phyloP scores from a whole-genome alignment of 2,329 filamentous ascomycete genomes.

The Curvularia verruculosa region DNA sequence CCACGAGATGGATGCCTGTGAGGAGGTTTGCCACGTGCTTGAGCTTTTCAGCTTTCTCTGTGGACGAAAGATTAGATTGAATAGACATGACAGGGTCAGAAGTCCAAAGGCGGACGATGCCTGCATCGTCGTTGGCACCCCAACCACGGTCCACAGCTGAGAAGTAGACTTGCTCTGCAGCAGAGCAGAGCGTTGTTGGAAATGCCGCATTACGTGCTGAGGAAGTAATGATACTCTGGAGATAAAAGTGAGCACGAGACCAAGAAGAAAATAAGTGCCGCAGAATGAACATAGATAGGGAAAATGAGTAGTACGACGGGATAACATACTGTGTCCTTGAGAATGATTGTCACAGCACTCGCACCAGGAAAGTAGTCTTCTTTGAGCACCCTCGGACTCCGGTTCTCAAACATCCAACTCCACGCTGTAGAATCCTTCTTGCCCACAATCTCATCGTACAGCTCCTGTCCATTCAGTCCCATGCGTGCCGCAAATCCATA shows the following conservation, averaged over 20 bases:
- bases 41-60: slow-evolving; percentile 40
- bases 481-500: slow-evolving; percentile 62
- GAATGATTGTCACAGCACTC: slow-evolving; percentile 55
- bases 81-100: slow-evolving; percentile 48
- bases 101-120: slow-evolving; percentile 62
- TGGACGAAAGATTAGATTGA: slow-evolving; percentile 26
- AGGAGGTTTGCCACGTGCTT: slow-evolving; percentile 46
- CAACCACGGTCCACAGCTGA: slow-evolving; percentile 64
- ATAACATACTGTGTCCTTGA: slow-evolving; percentile 52
- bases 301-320: neutral
- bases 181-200: slow-evolving; percentile 65
- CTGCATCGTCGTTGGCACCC: slow-evolving; percentile 61
- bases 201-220: slow-evolving; percentile 65
- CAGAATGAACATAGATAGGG: neutral
- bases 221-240: slow-evolving; percentile 68
- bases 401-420: slow-evolving; percentile 64
- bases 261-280: neutral
- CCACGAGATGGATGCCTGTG: slow-evolving; percentile 43
- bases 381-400: slow-evolving; percentile 60
- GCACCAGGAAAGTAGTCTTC: slow-evolving; percentile 56
- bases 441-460: slow-evolving; percentile 57
- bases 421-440: slow-evolving; percentile 27
- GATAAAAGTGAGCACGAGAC: neutral
- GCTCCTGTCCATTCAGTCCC: slow-evolving; percentile 58
- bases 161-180: slow-evolving; percentile 70